These are phyloP conservation scores for Heterobasidion parviporum DNA, from an alignment of 1,284 basidiomycete species.

Conservation along the genomic window DNA sequence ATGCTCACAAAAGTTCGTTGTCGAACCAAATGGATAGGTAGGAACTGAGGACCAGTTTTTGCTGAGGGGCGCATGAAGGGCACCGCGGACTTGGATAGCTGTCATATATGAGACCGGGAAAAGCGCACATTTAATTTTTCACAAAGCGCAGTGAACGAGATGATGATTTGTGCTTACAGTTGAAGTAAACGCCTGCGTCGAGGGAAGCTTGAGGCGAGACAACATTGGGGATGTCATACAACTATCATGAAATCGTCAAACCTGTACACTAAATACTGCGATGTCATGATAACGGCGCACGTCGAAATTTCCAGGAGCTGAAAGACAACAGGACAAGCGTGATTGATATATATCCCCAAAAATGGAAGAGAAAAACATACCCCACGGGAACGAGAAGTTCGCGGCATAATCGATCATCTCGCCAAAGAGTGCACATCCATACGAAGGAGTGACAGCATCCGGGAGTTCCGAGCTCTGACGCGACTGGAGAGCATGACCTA, in stretches of 20 bases:
- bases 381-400: conserved; percentile 26
- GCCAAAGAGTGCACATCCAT: conserved; percentile 25
- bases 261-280: not conserved
- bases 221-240: conserved; percentile 26
- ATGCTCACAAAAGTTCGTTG: conserved; percentile 22
- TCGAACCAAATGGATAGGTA: conserved; percentile 38
- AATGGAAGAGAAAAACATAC: conserved; percentile 11
- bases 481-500: not conserved
- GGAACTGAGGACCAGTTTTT: conserved; percentile 45
- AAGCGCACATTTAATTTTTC: not conserved
- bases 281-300: conserved; percentile 10
- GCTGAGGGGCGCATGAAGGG: conserved; percentile 63
- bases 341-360: not conserved
- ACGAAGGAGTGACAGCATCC: conserved; percentile 26
- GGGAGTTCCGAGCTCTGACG: conserved; percentile 17
- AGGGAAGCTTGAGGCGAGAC: conserved; percentile 24
- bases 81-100: conserved; percentile 26
- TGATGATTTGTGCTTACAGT: conserved; percentile 31
- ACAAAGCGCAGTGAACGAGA: not conserved
- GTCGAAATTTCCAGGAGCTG: conserved; percentile 14
- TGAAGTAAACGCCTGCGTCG: conserved; percentile 38
- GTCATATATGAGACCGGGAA: not conserved
- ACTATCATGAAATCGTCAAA: conserved; percentile 9
- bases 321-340: not conserved
- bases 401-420: conserved; percentile 28